These are phyloP conservation scores for Letharia columbiana DNA, from an alignment of 495 filamentous ascomycete genomes.

Conservation along the genomic window DNA sequence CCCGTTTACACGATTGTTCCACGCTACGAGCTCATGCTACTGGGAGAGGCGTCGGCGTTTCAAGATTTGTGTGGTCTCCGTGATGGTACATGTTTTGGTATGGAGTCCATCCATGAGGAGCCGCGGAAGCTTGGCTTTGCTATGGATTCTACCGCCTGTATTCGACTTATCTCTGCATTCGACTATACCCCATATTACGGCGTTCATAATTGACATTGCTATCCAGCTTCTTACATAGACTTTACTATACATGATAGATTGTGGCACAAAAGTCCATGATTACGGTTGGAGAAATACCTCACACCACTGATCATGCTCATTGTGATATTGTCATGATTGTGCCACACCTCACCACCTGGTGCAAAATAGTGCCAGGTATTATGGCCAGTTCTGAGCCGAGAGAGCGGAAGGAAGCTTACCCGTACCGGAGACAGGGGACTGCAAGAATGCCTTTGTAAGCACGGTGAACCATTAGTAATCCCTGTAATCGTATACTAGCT, in stretches of 20 bases:
- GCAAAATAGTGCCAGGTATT: background rate
- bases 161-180: conserved; percentile 4
- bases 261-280: background rate
- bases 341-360: background rate
- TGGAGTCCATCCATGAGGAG: conserved; percentile 1
- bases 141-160: conserved; percentile 4
- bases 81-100: background rate
- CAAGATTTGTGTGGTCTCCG: background rate
- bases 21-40: conserved; percentile 6
- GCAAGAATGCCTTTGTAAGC: too few species aligned
- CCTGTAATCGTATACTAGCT: background rate
- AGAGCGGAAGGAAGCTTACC: background rate
- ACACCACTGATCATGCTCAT: background rate
- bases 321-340: too few species aligned
- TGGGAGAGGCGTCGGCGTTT: conserved; percentile 16
- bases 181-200: conserved; percentile 17
- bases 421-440: background rate
- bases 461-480: too few species aligned
- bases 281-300: background rate
- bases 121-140: conserved; percentile 7
- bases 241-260: conserved; percentile 12
- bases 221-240: conserved; percentile 12
- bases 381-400: background rate
- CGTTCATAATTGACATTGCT: conserved; percentile 12
- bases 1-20: background rate